These are phyloP conservation scores for Alternaria alternata DNA, from an alignment of 2,329 filamentous ascomycete genomes.

Conservation along the genomic window DNA sequence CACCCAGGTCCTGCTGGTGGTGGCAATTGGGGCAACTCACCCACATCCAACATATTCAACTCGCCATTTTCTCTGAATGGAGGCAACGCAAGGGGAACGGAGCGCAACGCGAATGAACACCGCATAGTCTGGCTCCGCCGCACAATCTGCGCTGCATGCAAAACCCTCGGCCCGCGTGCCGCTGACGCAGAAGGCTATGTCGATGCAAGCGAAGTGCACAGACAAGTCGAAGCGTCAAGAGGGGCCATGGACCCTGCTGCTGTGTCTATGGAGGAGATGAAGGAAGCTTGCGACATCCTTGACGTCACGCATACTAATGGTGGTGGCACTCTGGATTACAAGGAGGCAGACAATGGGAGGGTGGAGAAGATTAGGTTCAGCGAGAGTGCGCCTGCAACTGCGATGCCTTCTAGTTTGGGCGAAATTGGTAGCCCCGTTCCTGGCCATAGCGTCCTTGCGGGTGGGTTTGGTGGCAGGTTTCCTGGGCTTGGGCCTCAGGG, in stretches of 20 bases:
- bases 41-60: constrained; percentile 45
- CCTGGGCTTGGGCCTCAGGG: constrained; percentile 43
- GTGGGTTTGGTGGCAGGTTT: constrained; percentile 45
- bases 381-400: constrained; percentile 32
- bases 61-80: too few species aligned
- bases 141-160: constrained; percentile 81
- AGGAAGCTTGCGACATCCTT: constrained; percentile 89
- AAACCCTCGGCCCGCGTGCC: constrained; percentile 60
- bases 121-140: constrained; percentile 47
- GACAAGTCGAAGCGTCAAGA: constrained; percentile 72
- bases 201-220: constrained; percentile 68
- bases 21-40: constrained; percentile 52
- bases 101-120: constrained; percentile 33
- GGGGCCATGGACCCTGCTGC: constrained; percentile 62
- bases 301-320: constrained; percentile 81
- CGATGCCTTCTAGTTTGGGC: constrained; percentile 46
- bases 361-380: constrained; percentile 56
- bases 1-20: constrained; percentile 36
- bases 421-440: constrained; percentile 60
- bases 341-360: constrained; percentile 56
- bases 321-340: constrained; percentile 83
- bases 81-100: too few species aligned
- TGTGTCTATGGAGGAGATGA: constrained; percentile 72
- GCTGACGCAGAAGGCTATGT: constrained; percentile 70
- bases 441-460: constrained; percentile 51